These are phyloP conservation scores for Fraxinus platypoda DNA, from an alignment of 305 asterid genomes.

Conservation along the genomic window DNA sequence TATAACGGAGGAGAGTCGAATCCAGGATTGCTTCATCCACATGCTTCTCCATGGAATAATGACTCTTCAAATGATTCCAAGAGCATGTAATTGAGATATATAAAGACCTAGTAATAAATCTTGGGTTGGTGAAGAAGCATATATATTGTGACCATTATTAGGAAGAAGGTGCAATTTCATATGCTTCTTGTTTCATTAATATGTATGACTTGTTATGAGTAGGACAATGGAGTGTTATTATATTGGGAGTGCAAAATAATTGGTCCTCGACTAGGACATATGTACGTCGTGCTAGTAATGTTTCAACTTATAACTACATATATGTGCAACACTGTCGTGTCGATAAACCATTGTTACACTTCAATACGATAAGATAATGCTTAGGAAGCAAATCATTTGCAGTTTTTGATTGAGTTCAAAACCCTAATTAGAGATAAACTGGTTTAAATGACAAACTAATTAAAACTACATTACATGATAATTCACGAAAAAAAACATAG, in stretches of 20 bases:
- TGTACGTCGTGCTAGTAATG: neutral
- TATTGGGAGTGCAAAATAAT: neutral
- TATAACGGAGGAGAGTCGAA: constrained; percentile 8
- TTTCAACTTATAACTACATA: neutral
- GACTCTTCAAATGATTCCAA: constrained; percentile 20
- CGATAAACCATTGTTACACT: neutral
- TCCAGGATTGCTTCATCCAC: neutral
- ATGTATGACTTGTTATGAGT: neutral
- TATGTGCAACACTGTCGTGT: too few species aligned
- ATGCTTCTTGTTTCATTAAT: neutral
- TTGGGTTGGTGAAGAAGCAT: neutral
- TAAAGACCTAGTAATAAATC: neutral
- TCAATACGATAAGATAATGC: neutral
- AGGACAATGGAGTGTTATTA: neutral
- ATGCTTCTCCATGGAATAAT: constrained; percentile 25
- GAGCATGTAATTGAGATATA: neutral
- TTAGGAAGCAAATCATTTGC: neutral
- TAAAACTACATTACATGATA: too few species aligned
- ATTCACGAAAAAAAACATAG: too few species aligned
- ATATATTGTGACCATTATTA: neutral
- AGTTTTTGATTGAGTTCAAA: neutral
- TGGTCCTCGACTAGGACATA: neutral
- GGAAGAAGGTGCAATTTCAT: neutral
- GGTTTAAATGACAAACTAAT: too few species aligned
- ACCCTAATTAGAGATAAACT: neutral